Conservation (phyloP, 2,329 filamentous ascomycete genomes). For the Pseudopithomyces chartarum region DNA sequence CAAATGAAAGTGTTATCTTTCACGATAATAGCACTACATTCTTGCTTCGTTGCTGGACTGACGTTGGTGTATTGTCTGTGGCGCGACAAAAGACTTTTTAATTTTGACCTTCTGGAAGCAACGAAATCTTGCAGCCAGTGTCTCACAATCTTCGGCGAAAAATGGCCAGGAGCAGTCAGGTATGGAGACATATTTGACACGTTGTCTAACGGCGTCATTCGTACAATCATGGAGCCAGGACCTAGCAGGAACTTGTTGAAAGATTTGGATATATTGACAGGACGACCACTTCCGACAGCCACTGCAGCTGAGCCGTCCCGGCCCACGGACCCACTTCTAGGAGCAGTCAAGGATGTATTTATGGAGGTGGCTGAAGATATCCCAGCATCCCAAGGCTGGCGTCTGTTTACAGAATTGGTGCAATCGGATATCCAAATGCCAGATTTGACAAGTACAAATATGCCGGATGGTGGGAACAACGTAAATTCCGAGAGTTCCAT, state of each 20-base stretch:
- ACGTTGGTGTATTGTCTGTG: conserved; percentile 35
- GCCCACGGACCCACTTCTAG: conserved; percentile 17
- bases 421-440: conserved; percentile 18
- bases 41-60: conserved; percentile 32
- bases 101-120: conserved; percentile 31
- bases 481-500: neutral
- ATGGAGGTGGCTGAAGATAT: conserved; percentile 36
- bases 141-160: conserved; percentile 32
- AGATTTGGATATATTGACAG: conserved; percentile 13
- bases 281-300: neutral
- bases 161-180: conserved; percentile 33
- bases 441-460: conserved; percentile 6
- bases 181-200: conserved; percentile 35
- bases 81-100: conserved; percentile 28
- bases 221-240: conserved; percentile 16
- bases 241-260: conserved; percentile 9
- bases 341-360: conserved; percentile 34
- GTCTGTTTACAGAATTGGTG: conserved; percentile 36
- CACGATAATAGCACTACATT: conserved; percentile 34
- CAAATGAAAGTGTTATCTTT: conserved; percentile 31
- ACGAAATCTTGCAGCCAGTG: conserved; percentile 31
- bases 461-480: conserved; percentile 12
- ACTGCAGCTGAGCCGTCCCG: neutral
- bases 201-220: conserved; percentile 24
- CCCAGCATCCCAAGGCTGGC: conserved; percentile 33